phyloP scores from a whole-genome alignment of 2,329 filamentous ascomycete species.

The Beauveria bassiana region DNA sequence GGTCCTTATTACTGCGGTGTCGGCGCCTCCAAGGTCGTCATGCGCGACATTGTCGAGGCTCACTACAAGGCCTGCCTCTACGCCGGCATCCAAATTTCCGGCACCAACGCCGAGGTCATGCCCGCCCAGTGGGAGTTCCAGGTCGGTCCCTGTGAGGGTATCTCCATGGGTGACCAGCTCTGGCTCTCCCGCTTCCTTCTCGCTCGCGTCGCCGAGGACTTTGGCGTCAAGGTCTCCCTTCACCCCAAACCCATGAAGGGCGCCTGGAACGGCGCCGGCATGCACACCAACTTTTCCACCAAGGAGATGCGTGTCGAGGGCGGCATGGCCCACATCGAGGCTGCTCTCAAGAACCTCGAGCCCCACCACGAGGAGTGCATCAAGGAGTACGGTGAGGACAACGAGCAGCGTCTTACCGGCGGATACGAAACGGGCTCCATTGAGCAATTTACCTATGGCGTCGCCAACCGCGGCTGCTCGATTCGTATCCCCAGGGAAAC shows the following conservation, averaged over 20 bases:
- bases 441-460: constrained; percentile 87
- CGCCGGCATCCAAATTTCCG: constrained; percentile 85
- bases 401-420: constrained; percentile 88
- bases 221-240: constrained; percentile 91
- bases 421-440: constrained; percentile 90
- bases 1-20: constrained; percentile 69
- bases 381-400: constrained; percentile 90
- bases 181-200: constrained; percentile 82
- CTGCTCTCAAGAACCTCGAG: constrained; percentile 75
- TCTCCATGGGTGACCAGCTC: constrained; percentile 90
- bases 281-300: constrained; percentile 91
- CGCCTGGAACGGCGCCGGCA: constrained; percentile 89
- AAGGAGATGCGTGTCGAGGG: constrained; percentile 82
- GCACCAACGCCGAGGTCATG: constrained; percentile 99
- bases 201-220: constrained; percentile 87
- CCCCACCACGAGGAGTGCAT: constrained; percentile 76
- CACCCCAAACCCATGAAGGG: constrained; percentile 92
- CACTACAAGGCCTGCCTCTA: constrained; percentile 63
- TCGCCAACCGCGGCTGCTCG: constrained; percentile 91
- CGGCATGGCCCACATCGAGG: constrained; percentile 93
- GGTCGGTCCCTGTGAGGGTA: constrained; percentile 82
- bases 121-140: constrained; percentile 98
- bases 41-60: constrained; percentile 89
- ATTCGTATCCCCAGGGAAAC: constrained; percentile 85
- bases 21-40: constrained; percentile 92